Evolutionary conservation across 116 monocot genomes (phyloP), one percentile per base, ranked within the genome.

Genomic region (Phalaenopsis hybrid): DNA sequence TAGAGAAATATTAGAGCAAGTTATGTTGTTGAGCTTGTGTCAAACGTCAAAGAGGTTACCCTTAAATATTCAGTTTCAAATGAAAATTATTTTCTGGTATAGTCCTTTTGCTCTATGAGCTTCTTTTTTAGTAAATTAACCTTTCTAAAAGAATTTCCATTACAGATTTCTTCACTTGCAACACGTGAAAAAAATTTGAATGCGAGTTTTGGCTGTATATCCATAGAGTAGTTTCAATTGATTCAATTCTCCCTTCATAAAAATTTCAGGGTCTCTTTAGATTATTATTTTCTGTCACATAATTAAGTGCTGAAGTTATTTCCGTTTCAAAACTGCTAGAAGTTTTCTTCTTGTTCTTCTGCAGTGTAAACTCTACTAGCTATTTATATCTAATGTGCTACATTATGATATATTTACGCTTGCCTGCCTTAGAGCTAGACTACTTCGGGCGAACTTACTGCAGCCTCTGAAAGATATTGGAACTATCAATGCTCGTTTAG

Each of bases 401-500:
- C n/a, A 49, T 51, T 49, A 25, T 23, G 28, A 16, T 31, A 11
- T 25, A 25, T 77, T 51, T 77, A 51, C 33, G 44, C 23, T 45
- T 77, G 52, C 31, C 49, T 17, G 4, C 50, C 92, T 57, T 91
- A 99, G 99, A 85, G 78, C 92, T 81, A 95, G 95, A 79, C 82
- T 99, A 80, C 99, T 95, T 84, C 92, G 95, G 76, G 99, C 99
- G 18, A 99, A 99, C 74, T 85, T 99, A 13, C 82, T 99, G 81
- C 99, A 99, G 82, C 99, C 99, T 50, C 72, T 99, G 70, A 99
- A 95, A 87, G 95, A 99, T 84, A 85, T 95, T 63, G 87, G 91
- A 78, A 99, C 99, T 52, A 99, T 99, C 33, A 93, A 95, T 90
- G 91, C 99, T 85, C 95, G 99, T 33, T 87, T 99, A 82, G 95